Base-by-base conservation (phyloP, 2,329 filamentous ascomycete genomes). In the Aspergillus spinulosporus region DNA sequence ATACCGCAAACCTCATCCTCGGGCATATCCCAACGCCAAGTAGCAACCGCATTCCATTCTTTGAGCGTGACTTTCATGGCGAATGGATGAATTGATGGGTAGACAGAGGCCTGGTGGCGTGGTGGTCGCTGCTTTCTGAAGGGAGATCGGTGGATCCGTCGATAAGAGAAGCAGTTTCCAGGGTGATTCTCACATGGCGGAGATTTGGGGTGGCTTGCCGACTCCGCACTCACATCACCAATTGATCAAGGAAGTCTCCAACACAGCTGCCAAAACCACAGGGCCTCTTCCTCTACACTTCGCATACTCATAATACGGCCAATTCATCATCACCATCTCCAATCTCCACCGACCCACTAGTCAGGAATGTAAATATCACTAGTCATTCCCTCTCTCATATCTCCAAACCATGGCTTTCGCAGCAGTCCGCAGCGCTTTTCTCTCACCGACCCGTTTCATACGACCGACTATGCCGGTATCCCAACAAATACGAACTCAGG, bases 1-100 rank as follows among this genome's bases (percentile, higher is more conserved):
- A 99, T 99, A 67, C 94, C 94, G 68, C 94, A 99, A 61, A 97
- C 92, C 72, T 99, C 93, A 77, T 97, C 93, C 67, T 96, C 92
- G 26, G 93, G 92, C 68, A 97, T 90, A 72, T 97, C 90, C 94
- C 94, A 99, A 62, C 90, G 87, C 94, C 94, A 99, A 53, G 92
- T 93, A 14, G 94, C 94, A 60, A 99, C 91, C 3, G 92, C 89
- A 68, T 94, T 88, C 91, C 93, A 97, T 71, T 90, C 85, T 68
- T 88, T 90, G 76, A 97, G 94, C 47, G 86, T 94, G 78, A 97
- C 91, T 77, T 96, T 97, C 94, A 99, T 99, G 52, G 51, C 72
- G 62, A 52, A 47, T 49, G 36, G 39, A 7, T 21, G 21, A 21
- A 21, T 21, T 21, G 21, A 21, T 21, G 21, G 21, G 14, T 21